Evolutionary conservation across 768 basidiomycete genomes (phyloP), one percentile per base, ranked within the genome.

Genomic region (Rhodotorula kratochvilovae): DNA sequence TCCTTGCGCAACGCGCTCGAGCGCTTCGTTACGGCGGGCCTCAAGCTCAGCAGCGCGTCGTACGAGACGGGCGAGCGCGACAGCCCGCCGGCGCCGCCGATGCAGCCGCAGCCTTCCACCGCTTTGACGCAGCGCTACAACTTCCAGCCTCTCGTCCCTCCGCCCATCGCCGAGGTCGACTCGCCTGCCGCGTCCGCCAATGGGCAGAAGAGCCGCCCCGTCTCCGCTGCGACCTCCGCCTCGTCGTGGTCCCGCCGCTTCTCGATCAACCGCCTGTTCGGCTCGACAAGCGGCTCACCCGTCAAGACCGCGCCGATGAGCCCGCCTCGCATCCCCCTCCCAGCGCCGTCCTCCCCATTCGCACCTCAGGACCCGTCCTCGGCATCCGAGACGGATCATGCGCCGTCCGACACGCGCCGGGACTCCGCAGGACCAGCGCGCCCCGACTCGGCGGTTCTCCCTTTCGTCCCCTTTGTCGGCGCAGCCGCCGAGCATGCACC

Each of bases 41-140:
- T 73, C 27, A 73, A 73, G 61, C 46, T 73, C 36, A 57, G 55
- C n/a, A 69, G 72, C 57, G n/a, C 57, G 16, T 21, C 36, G 35
- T 25, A 57, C 66, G 54, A 35, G 31, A 31, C 65, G 25, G 35
- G 46, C 21, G 12, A 16, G 10, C 16, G 35, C 48, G 31, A 25
- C 23, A 29, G 25, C 25, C 36, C 11, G 19, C 23, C 45, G 11
- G 35, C 33, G 33, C 70, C 54, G 25, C 39, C 45, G 51, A 70
- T 70, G 69, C 50, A 56, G 60, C 45, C 31, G 25, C 62, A 58
- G 42, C 3, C 33, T 2, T 45, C 59, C 7, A 61, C 45, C 6
- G 46, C 68, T 29, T 51, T 63, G 5, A 5, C 53, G 25, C 68
- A 55, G 54, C 54, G 63, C 29, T 70, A 59, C 57, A 70, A 70